Conservation (phyloP, 2,329 filamentous ascomycete genomes). For the Botrytis porri region DNA sequence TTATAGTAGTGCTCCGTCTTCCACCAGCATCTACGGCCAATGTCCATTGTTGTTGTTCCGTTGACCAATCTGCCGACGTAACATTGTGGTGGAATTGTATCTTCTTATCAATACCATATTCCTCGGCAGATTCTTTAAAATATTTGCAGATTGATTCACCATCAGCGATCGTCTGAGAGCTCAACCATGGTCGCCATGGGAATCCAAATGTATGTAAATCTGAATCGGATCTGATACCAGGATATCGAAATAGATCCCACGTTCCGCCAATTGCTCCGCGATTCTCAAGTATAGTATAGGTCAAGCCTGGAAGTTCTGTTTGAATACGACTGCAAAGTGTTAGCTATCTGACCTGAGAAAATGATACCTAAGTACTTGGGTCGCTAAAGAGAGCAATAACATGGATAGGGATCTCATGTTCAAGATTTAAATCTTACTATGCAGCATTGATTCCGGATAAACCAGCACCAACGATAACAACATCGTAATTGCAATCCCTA, state of each 20-base stretch:
- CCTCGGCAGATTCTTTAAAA: conserved; percentile 49
- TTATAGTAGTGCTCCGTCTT: conserved; percentile 33
- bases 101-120: conserved; percentile 52
- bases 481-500: conserved; percentile 42
- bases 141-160: conserved; percentile 54
- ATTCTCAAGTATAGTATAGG: conserved; percentile 66
- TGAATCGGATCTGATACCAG: conserved; percentile 64
- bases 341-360: neutral
- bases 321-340: conserved; percentile 50
- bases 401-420: neutral
- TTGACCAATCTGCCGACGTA: conserved; percentile 52
- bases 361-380: neutral
- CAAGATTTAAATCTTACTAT: conserved; percentile 43
- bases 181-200: conserved; percentile 65
- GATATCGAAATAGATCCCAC: conserved; percentile 76
- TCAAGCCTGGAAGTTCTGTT: conserved; percentile 49
- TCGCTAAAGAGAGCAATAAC: neutral
- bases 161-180: conserved; percentile 49
- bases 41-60: conserved; percentile 52
- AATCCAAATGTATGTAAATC: conserved; percentile 64
- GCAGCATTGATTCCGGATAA: conserved; percentile 73
- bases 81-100: conserved; percentile 54
- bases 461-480: conserved; percentile 69
- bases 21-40: conserved; percentile 43
- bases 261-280: conserved; percentile 69